phyloP scores from a whole-genome alignment of 2,329 filamentous ascomycete species.

The Zalaria obscura region DNA sequence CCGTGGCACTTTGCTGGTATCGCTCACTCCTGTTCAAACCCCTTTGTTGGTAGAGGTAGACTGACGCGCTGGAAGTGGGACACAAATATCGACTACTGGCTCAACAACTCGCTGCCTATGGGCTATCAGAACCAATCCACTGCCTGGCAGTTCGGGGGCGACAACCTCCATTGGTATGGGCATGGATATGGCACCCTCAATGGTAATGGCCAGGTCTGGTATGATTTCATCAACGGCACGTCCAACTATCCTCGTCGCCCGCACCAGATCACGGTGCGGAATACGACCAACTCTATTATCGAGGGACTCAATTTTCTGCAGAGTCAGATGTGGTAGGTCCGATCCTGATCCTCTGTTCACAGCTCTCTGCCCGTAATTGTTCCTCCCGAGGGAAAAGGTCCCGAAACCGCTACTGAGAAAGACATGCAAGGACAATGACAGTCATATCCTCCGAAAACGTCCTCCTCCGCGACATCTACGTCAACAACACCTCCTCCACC shows the following conservation, averaged over 20 bases:
- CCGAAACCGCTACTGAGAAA: no score
- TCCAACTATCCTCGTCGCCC: slow-evolving; percentile 37
- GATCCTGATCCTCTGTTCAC: no score
- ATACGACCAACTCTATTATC: slow-evolving; percentile 34
- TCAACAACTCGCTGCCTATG: slow-evolving; percentile 34
- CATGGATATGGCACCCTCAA: slow-evolving; percentile 39
- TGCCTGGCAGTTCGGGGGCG: slow-evolving; percentile 41
- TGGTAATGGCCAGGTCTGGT: slow-evolving; percentile 48
- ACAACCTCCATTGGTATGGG: slow-evolving; percentile 35
- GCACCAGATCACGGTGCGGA: slow-evolving; percentile 37
- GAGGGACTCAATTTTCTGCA: slow-evolving; percentile 37
- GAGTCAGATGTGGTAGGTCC: slow-evolving; percentile 42
- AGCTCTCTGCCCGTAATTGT: no score
- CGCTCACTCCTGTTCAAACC: no score
- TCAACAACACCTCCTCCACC: slow-evolving; percentile 33
- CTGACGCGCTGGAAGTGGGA: slow-evolving; percentile 13
- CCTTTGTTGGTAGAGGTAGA: no score
- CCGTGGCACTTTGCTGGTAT: slow-evolving; percentile 27
- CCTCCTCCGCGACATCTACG: slow-evolving; percentile 35
- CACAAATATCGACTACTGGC: slow-evolving; percentile 36
- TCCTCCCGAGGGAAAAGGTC: no score
- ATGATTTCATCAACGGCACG: slow-evolving; percentile 29
- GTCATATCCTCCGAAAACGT: slow-evolving; percentile 34
- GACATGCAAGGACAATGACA: slow-evolving; percentile 24
- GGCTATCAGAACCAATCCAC: slow-evolving; percentile 43